Conservation (phyloP, 331 rosid species). For the Acacia concinna region DNA sequence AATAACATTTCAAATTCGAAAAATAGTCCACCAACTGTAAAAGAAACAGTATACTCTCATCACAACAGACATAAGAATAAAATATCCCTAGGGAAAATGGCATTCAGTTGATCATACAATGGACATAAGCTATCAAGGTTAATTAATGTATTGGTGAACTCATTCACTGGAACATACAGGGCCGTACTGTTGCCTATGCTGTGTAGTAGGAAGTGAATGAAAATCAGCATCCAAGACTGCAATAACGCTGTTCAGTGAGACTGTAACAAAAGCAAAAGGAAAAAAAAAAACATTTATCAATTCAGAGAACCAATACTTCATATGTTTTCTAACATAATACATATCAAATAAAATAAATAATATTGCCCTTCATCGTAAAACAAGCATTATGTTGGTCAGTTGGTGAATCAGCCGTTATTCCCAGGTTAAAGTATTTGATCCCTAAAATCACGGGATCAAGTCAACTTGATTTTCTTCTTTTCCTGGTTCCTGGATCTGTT, state of each 20-base stretch:
- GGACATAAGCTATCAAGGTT: constrained; percentile 13
- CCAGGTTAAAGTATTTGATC: neutral
- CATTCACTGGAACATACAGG: constrained; percentile 65
- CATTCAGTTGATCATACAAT: neutral
- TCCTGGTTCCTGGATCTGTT: neutral
- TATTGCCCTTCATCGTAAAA: neutral
- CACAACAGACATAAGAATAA: neutral
- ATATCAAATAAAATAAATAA: constrained; percentile 10
- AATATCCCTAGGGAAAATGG: neutral
- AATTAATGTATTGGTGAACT: neutral
- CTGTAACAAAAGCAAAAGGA: constrained; percentile 49
- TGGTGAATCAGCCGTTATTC: neutral
- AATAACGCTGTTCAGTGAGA: constrained; percentile 81
- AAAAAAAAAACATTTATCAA: constrained; percentile 26
- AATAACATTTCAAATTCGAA: neutral
- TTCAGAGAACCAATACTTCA: constrained; percentile 9
- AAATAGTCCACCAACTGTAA: neutral
- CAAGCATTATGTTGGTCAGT: neutral
- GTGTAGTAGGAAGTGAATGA: constrained; percentile 92
- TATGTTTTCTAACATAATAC: constrained; percentile 2
- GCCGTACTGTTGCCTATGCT: constrained; percentile 95
- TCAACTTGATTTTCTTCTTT: neutral
- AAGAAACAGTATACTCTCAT: neutral
- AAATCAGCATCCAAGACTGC: constrained; percentile 97
- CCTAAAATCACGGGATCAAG: neutral